Base-by-base conservation (phyloP, 129 eudicot species). In the Saposhnikovia divaricata region DNA sequence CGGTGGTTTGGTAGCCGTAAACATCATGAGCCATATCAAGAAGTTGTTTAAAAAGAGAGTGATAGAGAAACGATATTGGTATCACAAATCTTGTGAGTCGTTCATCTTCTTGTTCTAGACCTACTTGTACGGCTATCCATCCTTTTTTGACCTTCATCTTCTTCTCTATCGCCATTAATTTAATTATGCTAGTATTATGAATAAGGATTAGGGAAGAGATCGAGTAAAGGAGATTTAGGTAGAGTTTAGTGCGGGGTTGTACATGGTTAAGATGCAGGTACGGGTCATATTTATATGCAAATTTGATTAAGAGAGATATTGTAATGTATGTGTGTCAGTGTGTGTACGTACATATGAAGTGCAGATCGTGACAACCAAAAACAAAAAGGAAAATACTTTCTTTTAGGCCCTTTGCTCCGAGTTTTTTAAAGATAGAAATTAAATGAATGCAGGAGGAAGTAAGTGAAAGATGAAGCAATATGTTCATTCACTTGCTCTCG, bases 41-140 rank as follows among this genome's bases (percentile, higher is more conserved):
- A 61, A 61, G 69, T 23, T 61, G 69, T n/a, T 61, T 61, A 10
- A 61, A 61, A 25, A 61, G 69, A 61, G 69, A 61, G 69, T 61
- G 69, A n/a, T 25, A 25, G 1, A 61, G 10, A 61, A n/a, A 61
- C 3, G 69, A 61, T n/a, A 61, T 61, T 8, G 69, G 69, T n/a
- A 61, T 61, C 69, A 61, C 69, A 25, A 61, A 61, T 25, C 27
- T 61, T 9, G 69, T 61, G 15, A 23, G 13, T n/a, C 16, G 1
- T n/a, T 28, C 69, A 21, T 61, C 34, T 61, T 61, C 69, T 61
- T 61, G 31, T 61, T 61, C 34, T 9, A 61, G 69, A 0, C 69
- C 69, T 9, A 61, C 69, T 61, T 61, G 34, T 13, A 61, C 69
- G 7, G 69, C 34, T 9, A 61, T 61, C 69, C 69, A 61, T 10